Percentiles rank a stretch among this genome's conserved stretches.
These are phyloP conservation scores for Neoascochyta sp. DNA, from an alignment of 2,329 filamentous ascomycete genomes.

Conservation along the genomic window DNA sequence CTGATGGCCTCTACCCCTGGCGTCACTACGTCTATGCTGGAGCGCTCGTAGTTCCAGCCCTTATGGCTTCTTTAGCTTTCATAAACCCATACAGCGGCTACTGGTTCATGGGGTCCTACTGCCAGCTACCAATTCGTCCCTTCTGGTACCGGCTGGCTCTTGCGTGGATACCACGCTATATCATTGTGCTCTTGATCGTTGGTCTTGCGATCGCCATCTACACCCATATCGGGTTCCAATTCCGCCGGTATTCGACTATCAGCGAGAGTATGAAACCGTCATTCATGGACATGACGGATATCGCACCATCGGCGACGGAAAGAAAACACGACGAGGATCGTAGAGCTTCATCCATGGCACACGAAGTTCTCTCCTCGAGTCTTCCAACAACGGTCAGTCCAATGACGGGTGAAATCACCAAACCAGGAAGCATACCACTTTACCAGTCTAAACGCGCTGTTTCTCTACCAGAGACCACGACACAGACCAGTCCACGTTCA, in stretches of 20 bases:
- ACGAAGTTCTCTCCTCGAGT: slow-evolving; percentile 8
- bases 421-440: slow-evolving; percentile 7
- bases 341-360: slow-evolving; percentile 11
- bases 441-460: too few relatives aligned
- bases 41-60: slow-evolving; percentile 56
- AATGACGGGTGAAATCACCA: neutral
- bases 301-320: slow-evolving; percentile 4
- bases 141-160: slow-evolving; percentile 67
- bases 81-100: slow-evolving; percentile 55
- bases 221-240: slow-evolving; percentile 54
- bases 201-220: slow-evolving; percentile 67
- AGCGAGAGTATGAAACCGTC: slow-evolving; percentile 14
- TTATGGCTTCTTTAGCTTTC: slow-evolving; percentile 63
- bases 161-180: slow-evolving; percentile 70
- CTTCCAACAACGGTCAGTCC: slow-evolving; percentile 2
- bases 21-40: slow-evolving; percentile 57
- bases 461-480: too few relatives aligned
- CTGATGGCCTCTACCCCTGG: slow-evolving; percentile 66
- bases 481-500: slow-evolving; percentile 1
- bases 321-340: slow-evolving; percentile 5
- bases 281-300: slow-evolving; percentile 3
- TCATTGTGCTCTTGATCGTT: slow-evolving; percentile 63
- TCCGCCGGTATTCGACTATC: slow-evolving; percentile 36
- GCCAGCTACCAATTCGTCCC: slow-evolving; percentile 63
- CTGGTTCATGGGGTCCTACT: slow-evolving; percentile 62